phyloP scores from a whole-genome alignment of 1,139 yeast genomes.

The Arxiozyma slooffiae region DNA sequence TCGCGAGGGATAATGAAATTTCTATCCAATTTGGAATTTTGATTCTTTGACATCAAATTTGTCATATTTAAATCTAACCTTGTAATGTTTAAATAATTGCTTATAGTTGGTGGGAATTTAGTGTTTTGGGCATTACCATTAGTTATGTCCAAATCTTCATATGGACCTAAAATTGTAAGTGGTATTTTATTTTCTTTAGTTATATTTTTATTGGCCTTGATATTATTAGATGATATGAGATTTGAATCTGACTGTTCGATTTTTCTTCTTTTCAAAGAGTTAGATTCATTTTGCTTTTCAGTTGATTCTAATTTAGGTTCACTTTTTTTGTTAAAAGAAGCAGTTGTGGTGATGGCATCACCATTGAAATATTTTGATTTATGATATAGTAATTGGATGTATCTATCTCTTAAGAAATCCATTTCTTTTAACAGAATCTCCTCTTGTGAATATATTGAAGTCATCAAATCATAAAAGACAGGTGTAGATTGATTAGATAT shows the following conservation, averaged over 20 bases:
- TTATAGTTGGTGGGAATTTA: not conserved
- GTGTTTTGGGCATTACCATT: not conserved
- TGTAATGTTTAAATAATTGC: conserved; percentile 1
- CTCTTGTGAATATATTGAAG: conserved; percentile 23
- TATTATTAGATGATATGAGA: not conserved
- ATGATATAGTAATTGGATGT: conserved; percentile 17
- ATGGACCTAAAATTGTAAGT: not conserved
- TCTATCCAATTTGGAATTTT: not conserved
- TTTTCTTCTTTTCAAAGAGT: not conserved
- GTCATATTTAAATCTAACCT: not conserved
- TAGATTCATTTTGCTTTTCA: not conserved
- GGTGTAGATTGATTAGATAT: conserved; percentile 5
- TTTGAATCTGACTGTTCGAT: not conserved
- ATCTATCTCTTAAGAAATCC: conserved; percentile 19
- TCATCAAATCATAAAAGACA: conserved; percentile 21
- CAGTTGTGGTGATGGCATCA: not conserved
- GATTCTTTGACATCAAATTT: not conserved
- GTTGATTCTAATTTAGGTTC: not conserved
- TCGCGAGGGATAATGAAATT: conserved; percentile 1
- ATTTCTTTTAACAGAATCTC: conserved; percentile 26
- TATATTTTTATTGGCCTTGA: not conserved
- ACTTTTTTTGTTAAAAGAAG: not conserved
- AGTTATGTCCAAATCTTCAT: not conserved
- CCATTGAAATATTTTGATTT: not conserved
- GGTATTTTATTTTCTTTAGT: not conserved